Evolutionary conservation across 148 eudicot genomes (phyloP).

Genomic region (Euryodendron excelsum): DNA sequence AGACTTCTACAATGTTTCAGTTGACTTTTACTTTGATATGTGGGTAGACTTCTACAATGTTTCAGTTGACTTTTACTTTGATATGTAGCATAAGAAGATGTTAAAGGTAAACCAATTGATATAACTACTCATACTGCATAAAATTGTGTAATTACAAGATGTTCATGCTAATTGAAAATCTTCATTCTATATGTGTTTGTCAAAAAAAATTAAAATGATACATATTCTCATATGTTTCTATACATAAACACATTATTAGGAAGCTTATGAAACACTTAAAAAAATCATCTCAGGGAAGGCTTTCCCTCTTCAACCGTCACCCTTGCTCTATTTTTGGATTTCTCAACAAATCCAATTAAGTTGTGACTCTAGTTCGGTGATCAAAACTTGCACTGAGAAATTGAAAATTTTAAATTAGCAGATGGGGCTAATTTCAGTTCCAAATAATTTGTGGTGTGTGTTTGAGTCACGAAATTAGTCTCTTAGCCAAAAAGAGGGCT

Average conservation of each 20-base stretch:
- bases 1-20: no score
- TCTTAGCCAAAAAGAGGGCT: neutral
- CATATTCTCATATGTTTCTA: neutral
- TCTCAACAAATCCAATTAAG: neutral
- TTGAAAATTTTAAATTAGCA: no score
- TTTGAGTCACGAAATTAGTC: neutral
- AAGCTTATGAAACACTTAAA: neutral
- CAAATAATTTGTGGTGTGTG: neutral
- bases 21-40: neutral
- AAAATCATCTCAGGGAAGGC: neutral
- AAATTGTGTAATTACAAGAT: neutral
- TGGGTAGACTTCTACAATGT: no score
- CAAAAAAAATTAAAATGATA: neutral
- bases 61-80: neutral
- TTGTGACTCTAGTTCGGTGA: neutral
- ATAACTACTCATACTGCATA: neutral
- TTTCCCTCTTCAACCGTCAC: neutral
- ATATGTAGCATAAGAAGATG: neutral
- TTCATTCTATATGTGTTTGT: neutral
- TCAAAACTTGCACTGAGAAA: neutral
- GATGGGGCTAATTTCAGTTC: neutral
- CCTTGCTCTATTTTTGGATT: neutral
- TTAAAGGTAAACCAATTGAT: no score
- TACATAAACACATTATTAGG: neutral
- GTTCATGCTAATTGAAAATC: neutral